Base-by-base conservation (phyloP, 1,139 yeast species). In the Taphrina betulina region DNA sequence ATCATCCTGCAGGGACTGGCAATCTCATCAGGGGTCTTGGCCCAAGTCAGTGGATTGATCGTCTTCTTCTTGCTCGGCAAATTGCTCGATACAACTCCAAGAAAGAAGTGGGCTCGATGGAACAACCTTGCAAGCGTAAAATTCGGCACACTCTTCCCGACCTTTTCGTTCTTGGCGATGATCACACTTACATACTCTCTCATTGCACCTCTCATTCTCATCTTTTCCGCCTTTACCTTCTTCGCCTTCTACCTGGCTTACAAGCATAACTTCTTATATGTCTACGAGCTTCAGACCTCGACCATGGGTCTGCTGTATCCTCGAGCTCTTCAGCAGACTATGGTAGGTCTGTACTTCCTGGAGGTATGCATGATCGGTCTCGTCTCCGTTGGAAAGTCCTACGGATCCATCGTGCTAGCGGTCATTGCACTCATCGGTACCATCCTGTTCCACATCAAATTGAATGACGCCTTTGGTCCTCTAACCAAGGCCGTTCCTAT, bases 111-210 rank as follows among this genome's bases (percentile, higher is more conserved):
- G 85, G 74, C 67, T 45, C 79, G 97, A 66, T 83, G 79, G 70
- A 76, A 78, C 61, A 75, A 75, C 1, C 72, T 92, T 62, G 80
- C 83, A 8, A 67, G 79, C 1, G 77, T 84, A 65, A 75, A 80
- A 17, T 92, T 95, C 95, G 98, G 98, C 60, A 85, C 95, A 0
- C 75, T 82, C 1, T 90, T 85, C 77, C 96, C 96, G 3, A 75
- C 81, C 5, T 88, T 84, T 72, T 22, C 42, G 41, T 53, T 50
- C 14, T 26, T 50, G 31, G 85, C 86, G 1, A 86, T 88, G 60
- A 87, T 92, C 62, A 73, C 84, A 43, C 74, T 90, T 61, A 81
- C 90, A 5, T 92, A 87, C 70, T 74, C 95, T 2, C 77, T 89
- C 59, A 87, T 90, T 66, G 78, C 96, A 1, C 97, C 97, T 46